Base-by-base conservation (phyloP, 192 early-diverging fungal species). In the Glomus cerebriforme region DNA sequence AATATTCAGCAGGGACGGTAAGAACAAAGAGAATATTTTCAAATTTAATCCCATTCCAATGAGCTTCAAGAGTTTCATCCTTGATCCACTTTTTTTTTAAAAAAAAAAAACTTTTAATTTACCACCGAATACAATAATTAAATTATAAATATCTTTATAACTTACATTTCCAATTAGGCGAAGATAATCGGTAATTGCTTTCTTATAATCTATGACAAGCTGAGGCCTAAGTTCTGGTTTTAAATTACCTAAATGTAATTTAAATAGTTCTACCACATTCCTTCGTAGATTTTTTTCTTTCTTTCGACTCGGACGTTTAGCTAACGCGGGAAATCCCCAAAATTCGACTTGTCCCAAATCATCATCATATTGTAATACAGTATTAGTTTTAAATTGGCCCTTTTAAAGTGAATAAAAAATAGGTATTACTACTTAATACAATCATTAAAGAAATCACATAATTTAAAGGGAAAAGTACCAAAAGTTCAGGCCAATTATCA, bases 151-250 rank as follows among this genome's bases (percentile, higher is more conserved):
- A 43, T 1, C 39, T 43, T 43, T 43, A 1, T 35, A 3, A 13
- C n/a, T 35, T 39, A 35, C 26, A 4, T 73, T 26, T 9, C 49
- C 71, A 6, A 73, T 27, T 49, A 32, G 12, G 9, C 29, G 26
- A 47, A 73, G 45, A 73, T 49, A 73, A 49, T 73, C 71, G 6
- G 24, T 10, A 9, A 73, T 73, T 29, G 71, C 45, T 49, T 27
- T 43, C 7, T 73, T 73, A 15, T 31, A 73, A 22, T 27, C 45
- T 7, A 73, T 1, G 0, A n/a, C 27, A 49, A 24, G 3, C 6
- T 37, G 47, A 19, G 1, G 19, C 4, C 2, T 13, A 43, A 43
- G 39, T 10, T 43, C 10, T 12, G 39, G 39, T 13, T 8, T 2
- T 43, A 43, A 43, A 1, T 43, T 43, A 43, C 39, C 39, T 13